These are phyloP conservation scores for Crotalaria pallida DNA, from an alignment of 306 rosid species.

Conservation along the genomic window DNA sequence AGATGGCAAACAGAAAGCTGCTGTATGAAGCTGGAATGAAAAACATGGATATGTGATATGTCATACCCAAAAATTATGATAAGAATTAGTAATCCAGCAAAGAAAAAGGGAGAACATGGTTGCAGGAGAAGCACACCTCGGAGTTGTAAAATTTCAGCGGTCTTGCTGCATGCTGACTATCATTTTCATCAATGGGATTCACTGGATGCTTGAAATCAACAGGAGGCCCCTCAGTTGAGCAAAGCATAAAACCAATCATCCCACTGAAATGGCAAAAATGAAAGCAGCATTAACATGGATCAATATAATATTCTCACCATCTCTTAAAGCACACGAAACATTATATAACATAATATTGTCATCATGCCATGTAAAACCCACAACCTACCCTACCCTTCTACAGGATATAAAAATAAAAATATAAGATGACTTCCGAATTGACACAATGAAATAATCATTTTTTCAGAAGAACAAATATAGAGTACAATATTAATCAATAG, in stretches of 20 bases:
- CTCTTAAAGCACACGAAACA: background rate
- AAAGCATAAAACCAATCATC: constrained; percentile 98
- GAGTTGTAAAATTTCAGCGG: constrained; percentile 90
- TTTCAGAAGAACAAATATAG: background rate
- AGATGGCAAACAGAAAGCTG: constrained; percentile 94
- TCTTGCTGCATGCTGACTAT: constrained; percentile 27
- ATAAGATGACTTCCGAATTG: background rate
- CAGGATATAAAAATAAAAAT: background rate
- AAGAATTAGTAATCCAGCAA: background rate
- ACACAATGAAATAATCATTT: background rate
- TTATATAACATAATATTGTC: background rate
- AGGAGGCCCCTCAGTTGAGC: constrained; percentile 89
- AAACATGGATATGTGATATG: background rate
- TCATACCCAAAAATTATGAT: background rate
- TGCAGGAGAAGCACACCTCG: constrained; percentile 53
- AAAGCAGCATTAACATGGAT: constrained; percentile 18
- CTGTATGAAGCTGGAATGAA: constrained; percentile 68
- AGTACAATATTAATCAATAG: background rate
- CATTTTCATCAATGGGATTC: constrained; percentile 56
- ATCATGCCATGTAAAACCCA: background rate
- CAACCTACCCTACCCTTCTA: background rate
- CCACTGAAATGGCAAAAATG: constrained; percentile 56
- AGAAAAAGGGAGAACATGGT: background rate
- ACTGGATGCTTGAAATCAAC: constrained; percentile 96
- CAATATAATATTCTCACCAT: background rate